A percentile compares a stretch with the other conserved stretches of the same genome.
Evolutionary conservation across 345 rosid genomes (phyloP).

Genomic region (Mangifera indica): DNA sequence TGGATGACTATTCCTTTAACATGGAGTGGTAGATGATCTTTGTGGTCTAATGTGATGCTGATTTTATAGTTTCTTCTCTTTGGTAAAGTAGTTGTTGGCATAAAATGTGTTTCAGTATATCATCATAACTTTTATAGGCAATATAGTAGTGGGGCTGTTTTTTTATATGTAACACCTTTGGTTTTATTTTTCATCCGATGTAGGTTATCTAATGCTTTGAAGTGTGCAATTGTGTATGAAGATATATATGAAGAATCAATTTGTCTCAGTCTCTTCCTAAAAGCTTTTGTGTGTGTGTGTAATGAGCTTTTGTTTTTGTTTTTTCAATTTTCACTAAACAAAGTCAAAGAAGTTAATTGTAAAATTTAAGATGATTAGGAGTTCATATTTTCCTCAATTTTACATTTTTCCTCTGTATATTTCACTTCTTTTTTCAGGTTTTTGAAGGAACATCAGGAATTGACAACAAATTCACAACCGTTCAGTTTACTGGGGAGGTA

Average conservation of each 20-base stretch:
- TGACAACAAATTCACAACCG: conserved; percentile 88
- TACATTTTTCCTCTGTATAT: not conserved
- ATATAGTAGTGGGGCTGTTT: no score
- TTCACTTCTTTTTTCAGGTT: conserved; percentile 44
- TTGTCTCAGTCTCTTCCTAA: not conserved
- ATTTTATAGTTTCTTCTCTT: no score
- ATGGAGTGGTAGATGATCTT: not conserved
- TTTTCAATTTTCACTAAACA: not conserved
- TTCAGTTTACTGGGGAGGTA: conserved; percentile 96
- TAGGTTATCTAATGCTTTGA: not conserved
- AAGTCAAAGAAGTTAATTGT: no score
- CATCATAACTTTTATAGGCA: not conserved
- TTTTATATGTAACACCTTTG: no score
- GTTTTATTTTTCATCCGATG: no score
- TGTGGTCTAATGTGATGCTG: not conserved
- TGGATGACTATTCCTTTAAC: not conserved
- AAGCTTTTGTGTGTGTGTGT: not conserved
- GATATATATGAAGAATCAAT: not conserved
- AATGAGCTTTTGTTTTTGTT: not conserved
- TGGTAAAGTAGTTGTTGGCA: not conserved
- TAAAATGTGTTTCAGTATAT: not conserved
- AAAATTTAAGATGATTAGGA: not conserved
- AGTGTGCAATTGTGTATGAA: no score
- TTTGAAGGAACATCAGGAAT: conserved; percentile 98
- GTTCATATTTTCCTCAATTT: not conserved